Conservation (phyloP, 2,329 filamentous ascomycete species). For the Xylariaceae sp. region DNA sequence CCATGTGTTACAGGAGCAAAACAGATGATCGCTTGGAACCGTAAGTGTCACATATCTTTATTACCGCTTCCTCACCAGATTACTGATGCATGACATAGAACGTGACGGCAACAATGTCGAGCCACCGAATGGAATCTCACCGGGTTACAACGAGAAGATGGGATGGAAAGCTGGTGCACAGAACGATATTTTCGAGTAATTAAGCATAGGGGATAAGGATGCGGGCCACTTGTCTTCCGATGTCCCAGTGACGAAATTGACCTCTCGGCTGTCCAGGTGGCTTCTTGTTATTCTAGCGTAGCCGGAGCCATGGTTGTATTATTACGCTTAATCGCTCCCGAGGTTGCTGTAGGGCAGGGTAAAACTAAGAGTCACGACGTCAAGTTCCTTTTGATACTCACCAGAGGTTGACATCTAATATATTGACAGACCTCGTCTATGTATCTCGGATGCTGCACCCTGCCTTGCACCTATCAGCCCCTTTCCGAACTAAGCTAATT, state of each 20-base stretch:
- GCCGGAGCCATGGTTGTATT: too few relatives aligned
- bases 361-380: neutral
- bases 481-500: too few relatives aligned
- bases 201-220: neutral
- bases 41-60: conserved; percentile 28
- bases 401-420: too few relatives aligned
- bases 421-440: too few relatives aligned
- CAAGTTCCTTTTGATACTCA: neutral
- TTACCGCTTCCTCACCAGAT: too few relatives aligned
- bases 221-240: neutral
- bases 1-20: conserved; percentile 50
- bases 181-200: conserved; percentile 34
- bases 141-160: conserved; percentile 40
- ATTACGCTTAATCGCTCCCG: too few relatives aligned
- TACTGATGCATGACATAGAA: conserved; percentile 26
- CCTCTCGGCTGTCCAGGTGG: too few relatives aligned
- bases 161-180: conserved; percentile 39
- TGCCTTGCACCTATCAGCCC: too few relatives aligned
- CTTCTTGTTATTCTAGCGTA: too few relatives aligned
- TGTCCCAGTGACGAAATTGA: neutral
- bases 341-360: neutral
- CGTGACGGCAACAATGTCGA: conserved; percentile 39
- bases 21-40: conserved; percentile 54
- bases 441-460: too few relatives aligned
- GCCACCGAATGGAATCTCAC: conserved; percentile 31